Percentiles rank a stretch among this genome's conserved stretches.
These are phyloP conservation scores for Botryosphaeria dothidea DNA, from an alignment of 2,329 filamentous ascomycete genomes.

Conservation along the genomic window DNA sequence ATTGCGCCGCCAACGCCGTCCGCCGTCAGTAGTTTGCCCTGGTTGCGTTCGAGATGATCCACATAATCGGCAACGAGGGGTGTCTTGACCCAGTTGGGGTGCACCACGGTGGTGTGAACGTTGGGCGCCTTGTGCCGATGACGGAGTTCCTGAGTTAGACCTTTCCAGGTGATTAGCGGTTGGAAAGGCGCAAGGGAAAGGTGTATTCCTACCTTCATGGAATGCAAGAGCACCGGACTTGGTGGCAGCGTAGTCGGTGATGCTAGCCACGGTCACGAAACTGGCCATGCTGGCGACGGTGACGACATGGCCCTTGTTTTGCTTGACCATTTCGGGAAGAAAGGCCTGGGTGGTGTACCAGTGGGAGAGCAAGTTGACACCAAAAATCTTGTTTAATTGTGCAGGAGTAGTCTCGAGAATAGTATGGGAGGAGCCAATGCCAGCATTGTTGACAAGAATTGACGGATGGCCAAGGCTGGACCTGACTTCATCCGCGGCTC, in stretches of 20 bases:
- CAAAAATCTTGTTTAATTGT: conserved; percentile 36
- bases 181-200: neutral
- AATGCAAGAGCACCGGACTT: conserved; percentile 56
- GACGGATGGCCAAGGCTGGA: conserved; percentile 29
- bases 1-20: conserved; percentile 42
- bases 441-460: conserved; percentile 41
- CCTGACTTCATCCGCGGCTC: conserved; percentile 29
- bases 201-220: conserved; percentile 47
- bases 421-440: conserved; percentile 31
- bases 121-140: conserved; percentile 40
- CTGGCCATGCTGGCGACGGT: conserved; percentile 57
- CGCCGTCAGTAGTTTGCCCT: conserved; percentile 38
- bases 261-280: conserved; percentile 48
- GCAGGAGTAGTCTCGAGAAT: conserved; percentile 34
- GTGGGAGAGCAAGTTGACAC: conserved; percentile 39
- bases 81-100: conserved; percentile 45
- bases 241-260: conserved; percentile 55
- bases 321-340: conserved; percentile 36
- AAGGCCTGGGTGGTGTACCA: conserved; percentile 37
- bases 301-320: conserved; percentile 52
- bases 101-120: conserved; percentile 45
- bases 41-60: conserved; percentile 30
- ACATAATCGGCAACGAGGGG: conserved; percentile 37
- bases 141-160: conserved; percentile 42
- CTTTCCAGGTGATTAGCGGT: conserved; percentile 14